Evolutionary conservation across 2,329 filamentous ascomycete genomes (phyloP).

Genomic region (Bipolaris gigantea): DNA sequence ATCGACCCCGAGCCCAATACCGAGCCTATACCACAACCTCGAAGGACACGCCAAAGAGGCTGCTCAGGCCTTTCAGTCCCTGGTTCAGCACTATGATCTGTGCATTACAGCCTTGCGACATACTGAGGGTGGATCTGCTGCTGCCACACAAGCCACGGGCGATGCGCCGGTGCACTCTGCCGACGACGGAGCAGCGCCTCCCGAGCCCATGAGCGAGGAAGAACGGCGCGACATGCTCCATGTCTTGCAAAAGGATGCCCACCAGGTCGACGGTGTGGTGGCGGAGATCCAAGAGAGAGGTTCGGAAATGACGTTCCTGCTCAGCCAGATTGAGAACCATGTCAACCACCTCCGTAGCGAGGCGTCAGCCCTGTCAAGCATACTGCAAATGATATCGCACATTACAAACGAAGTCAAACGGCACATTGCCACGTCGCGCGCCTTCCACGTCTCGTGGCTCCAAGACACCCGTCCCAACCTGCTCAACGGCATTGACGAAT

Average conservation of each 20-base stretch:
- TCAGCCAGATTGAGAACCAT: constrained; percentile 64
- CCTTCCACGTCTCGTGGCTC: constrained; percentile 67
- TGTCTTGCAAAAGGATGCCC: constrained; percentile 72
- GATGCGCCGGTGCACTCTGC: constrained; percentile 37
- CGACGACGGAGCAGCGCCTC: constrained; percentile 46
- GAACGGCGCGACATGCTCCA: constrained; percentile 82
- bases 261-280: constrained; percentile 64
- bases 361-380: constrained; percentile 62
- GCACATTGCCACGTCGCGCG: constrained; percentile 65
- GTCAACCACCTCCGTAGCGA: constrained; percentile 59
- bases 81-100: constrained; percentile 88
- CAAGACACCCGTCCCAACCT: constrained; percentile 73
- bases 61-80: constrained; percentile 75
- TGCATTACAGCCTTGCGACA: constrained; percentile 90
- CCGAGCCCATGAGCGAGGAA: constrained; percentile 72
- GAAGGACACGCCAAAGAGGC: constrained; percentile 78
- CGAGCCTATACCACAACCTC: constrained; percentile 56
- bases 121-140: constrained; percentile 66
- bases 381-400: constrained; percentile 68
- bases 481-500: constrained; percentile 67
- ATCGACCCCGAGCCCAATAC: constrained; percentile 47
- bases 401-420: constrained; percentile 66
- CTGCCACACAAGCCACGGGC: constrained; percentile 48
- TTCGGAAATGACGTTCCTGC: constrained; percentile 73
- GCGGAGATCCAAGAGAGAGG: constrained; percentile 73